These are phyloP conservation scores for Cladophialophora chaetospira DNA, from an alignment of 2,329 filamentous ascomycete species.

Conservation along the genomic window DNA sequence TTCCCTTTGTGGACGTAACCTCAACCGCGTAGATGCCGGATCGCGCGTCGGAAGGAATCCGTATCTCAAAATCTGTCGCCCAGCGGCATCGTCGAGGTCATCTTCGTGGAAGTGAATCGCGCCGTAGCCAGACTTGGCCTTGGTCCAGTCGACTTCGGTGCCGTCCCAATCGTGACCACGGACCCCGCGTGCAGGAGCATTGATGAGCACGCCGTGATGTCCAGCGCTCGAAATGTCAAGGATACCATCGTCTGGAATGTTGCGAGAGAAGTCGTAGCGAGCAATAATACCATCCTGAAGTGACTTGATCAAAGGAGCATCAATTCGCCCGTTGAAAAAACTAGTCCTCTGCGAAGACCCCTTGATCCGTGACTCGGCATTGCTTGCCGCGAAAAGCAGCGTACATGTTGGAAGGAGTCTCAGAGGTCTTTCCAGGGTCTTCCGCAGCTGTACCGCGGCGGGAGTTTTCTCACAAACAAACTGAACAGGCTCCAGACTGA, in stretches of 20 bases:
- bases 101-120: conserved; percentile 46
- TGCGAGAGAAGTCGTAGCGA: conserved; percentile 18
- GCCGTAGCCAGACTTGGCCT: conserved; percentile 40
- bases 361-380: neutral
- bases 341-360: neutral
- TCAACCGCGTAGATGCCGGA: conserved; percentile 39
- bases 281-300: neutral
- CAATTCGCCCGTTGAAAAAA: conserved; percentile 22
- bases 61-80: conserved; percentile 39
- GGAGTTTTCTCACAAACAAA: neutral
- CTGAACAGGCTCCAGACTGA: no score
- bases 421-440: neutral
- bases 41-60: conserved; percentile 28
- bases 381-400: neutral
- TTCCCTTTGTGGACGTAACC: conserved; percentile 24
- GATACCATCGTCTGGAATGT: conserved; percentile 28
- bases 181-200: conserved; percentile 40
- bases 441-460: neutral
- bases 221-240: conserved; percentile 35
- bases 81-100: conserved; percentile 43
- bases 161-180: conserved; percentile 41
- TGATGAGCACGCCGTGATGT: conserved; percentile 37
- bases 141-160: conserved; percentile 38
- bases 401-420: neutral
- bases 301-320: conserved; percentile 1